Evolutionary conservation across 768 basidiomycete genomes (phyloP), one percentile per base, ranked within the genome.

Genomic region (Neoboletus brunneissimus): DNA sequence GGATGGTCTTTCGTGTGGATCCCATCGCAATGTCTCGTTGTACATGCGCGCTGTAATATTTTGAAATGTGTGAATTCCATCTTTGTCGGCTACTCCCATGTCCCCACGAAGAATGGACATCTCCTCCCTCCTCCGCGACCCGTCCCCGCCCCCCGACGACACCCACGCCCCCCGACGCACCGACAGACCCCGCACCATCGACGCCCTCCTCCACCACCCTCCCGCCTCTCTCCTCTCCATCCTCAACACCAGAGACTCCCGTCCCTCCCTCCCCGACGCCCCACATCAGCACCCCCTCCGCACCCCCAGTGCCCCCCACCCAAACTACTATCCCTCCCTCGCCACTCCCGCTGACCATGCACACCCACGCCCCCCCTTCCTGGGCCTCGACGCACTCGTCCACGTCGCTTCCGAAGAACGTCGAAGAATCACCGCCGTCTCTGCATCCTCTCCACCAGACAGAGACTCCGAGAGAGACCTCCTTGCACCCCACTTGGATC

Each of bases 11-110:
- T 79, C 79, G 79, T 73, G 68, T 89, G 88, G 85, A 80, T 76
- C 69, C 66, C 75, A 79, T 80, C 87, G 90, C 90, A 92, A 91
- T 90, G 89, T 91, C 87, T 84, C 81, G 89, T 90, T 84, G 88
- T 88, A 91, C 86, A 91, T 73, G 13, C 18, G 1, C 9, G 3
- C 8, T 40, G 51, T 44, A 61, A 34, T 47, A 34, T n/a, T n/a
- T n/a, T n/a, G n/a, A 22, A 25, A 34, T 49, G 51, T 44, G 46
- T 55, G 51, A 52, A 47, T 20, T 5, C 25, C 0, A 3, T 53
- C 13, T 55, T 12, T 54, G 6, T 44, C 13, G 22, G 10, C 1
- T 43, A 47, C 55, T 32, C 0, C 18, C 53, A 88, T 87, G 85
- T 77, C 79, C 46, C 83, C 86, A 27, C 78, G 87, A 51, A 79